Percentiles rank a stretch among this genome's conserved stretches.
Conservation (phyloP, 139 green algal genomes). For the Ettlia oleoabundans region DNA sequence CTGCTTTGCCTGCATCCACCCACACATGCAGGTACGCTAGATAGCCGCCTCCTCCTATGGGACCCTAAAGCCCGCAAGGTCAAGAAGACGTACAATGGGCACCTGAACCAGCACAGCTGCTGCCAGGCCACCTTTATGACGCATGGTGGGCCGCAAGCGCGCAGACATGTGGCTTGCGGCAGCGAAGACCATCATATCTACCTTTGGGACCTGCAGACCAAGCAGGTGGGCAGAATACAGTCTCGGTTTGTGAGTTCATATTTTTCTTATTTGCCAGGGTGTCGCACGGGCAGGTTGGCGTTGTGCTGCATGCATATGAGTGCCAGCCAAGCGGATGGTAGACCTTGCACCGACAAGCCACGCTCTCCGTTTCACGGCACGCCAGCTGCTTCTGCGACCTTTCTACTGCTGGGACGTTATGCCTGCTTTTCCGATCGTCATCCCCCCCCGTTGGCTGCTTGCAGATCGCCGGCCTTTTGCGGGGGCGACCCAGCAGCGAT, state of each 20-base stretch:
- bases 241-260: neutral
- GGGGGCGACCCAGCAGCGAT: conserved; percentile 36
- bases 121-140: conserved; percentile 55
- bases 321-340: too few species aligned
- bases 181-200: conserved; percentile 84
- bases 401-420: neutral
- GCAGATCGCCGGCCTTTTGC: conserved; percentile 43
- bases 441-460: neutral
- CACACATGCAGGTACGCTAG: conserved; percentile 55
- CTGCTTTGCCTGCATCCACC: neutral
- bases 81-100: conserved; percentile 52
- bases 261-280: neutral
- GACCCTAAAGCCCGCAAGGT: conserved; percentile 66
- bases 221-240: neutral
- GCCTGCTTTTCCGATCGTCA: neutral
- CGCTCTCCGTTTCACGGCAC: too few species aligned
- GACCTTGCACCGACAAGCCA: too few species aligned
- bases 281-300: neutral
- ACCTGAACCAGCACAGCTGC: conserved; percentile 68
- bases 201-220: conserved; percentile 83
- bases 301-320: too few species aligned
- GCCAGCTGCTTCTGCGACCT: too few species aligned
- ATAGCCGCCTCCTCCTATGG: conserved; percentile 74
- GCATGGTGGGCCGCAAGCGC: conserved; percentile 26
- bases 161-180: conserved; percentile 75